phyloP scores from a whole-genome alignment of 352 stramenopile species.

The Halophytophthora batemanensis region DNA sequence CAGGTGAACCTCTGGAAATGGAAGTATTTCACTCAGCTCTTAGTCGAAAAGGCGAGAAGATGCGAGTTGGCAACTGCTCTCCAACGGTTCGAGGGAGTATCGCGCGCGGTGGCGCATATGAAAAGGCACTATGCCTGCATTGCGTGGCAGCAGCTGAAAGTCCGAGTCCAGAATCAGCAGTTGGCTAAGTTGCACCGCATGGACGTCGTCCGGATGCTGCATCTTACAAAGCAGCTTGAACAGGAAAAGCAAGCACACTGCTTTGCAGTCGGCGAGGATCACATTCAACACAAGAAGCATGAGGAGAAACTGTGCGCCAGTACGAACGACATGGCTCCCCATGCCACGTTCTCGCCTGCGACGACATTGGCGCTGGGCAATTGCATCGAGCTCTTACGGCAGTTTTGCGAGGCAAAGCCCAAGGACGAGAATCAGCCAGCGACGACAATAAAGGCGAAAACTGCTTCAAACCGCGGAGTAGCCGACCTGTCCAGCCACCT shows the following conservation, averaged over 20 bases:
- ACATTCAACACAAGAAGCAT: conserved; percentile 6
- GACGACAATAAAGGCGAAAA: not conserved
- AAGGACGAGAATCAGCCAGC: conserved; percentile 7
- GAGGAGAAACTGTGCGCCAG: conserved; percentile 9
- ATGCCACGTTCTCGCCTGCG: conserved; percentile 15
- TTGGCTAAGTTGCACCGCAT: conserved; percentile 12
- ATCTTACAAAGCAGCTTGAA: conserved; percentile 11
- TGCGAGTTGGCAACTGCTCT: conserved; percentile 1
- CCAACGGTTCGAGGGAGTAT: conserved; percentile 8
- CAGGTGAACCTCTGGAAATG: conserved; percentile 25
- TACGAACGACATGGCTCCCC: conserved; percentile 7
- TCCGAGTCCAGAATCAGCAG: conserved; percentile 15
- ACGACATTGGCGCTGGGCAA: conserved; percentile 39
- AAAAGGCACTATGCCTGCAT: conserved; percentile 9
- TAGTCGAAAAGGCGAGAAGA: conserved; percentile 13
- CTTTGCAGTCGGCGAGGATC: conserved; percentile 20
- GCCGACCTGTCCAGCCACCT: conserved; percentile 28
- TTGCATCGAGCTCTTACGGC: conserved; percentile 41
- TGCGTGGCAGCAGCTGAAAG: conserved; percentile 17
- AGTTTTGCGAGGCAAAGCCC: conserved; percentile 33
- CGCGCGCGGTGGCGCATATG: conserved; percentile 9
- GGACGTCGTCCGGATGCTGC: conserved; percentile 6
- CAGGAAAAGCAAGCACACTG: conserved; percentile 10
- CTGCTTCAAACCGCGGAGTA: not conserved
- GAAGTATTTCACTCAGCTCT: conserved; percentile 26